These are phyloP conservation scores for Stachybotrys chartarum DNA, from an alignment of 2,329 filamentous ascomycete species.

Conservation along the genomic window DNA sequence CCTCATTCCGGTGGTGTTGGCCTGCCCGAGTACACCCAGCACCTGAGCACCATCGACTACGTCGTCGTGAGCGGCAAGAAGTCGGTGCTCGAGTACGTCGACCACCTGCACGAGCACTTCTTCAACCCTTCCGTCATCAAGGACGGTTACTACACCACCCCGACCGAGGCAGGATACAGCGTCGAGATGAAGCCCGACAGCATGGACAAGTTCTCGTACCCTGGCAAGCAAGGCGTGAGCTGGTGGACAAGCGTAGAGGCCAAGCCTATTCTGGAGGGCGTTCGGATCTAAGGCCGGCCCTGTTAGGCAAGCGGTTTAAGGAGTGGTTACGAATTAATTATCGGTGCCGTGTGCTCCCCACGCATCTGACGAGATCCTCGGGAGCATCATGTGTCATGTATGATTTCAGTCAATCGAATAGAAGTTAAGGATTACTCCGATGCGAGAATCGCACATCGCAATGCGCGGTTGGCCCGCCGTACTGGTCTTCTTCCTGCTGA, in stretches of 20 bases:
- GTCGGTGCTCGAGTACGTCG: slow-evolving; percentile 83
- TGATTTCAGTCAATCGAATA: not conserved
- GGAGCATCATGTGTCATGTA: not conserved
- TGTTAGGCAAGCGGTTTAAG: not conserved
- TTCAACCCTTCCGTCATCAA: slow-evolving; percentile 71
- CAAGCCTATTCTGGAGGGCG: slow-evolving; percentile 61
- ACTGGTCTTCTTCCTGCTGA: not conserved
- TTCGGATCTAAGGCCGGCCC: slow-evolving; percentile 36
- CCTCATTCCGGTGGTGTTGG: slow-evolving; percentile 87
- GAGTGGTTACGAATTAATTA: not conserved
- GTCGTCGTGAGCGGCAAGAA: slow-evolving; percentile 76
- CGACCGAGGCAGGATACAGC: slow-evolving; percentile 75
- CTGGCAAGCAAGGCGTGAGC: slow-evolving; percentile 68
- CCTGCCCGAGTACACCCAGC: slow-evolving; percentile 88
- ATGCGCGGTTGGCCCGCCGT: not conserved
- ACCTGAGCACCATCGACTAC: slow-evolving; percentile 88
- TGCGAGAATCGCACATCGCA: not conserved
- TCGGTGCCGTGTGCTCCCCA: not conserved
- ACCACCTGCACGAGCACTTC: slow-evolving; percentile 92
- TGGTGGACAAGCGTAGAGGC: slow-evolving; percentile 84
- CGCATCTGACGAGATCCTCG: not conserved
- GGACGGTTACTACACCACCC: slow-evolving; percentile 84
- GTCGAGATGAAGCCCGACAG: slow-evolving; percentile 90
- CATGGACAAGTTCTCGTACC: slow-evolving; percentile 74
- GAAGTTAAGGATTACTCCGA: not conserved